A percentile compares a stretch with the other conserved stretches of the same genome.
These are phyloP conservation scores for Geotrichum reessii DNA, from an alignment of 1,139 yeast species.

Conservation along the genomic window DNA sequence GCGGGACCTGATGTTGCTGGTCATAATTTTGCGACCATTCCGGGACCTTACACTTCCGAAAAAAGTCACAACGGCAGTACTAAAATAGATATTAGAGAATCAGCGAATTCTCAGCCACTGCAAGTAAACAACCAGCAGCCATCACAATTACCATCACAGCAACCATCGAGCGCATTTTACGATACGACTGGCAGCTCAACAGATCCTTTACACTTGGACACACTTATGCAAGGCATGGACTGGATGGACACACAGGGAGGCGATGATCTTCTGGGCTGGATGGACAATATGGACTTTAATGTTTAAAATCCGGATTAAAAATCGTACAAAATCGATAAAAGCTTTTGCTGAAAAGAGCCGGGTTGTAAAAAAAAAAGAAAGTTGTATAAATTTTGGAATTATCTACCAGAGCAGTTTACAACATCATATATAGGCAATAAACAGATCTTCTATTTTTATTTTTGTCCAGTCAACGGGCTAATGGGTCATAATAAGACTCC, in stretches of 20 bases:
- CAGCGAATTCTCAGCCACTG: background rate
- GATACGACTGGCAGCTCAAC: constrained; percentile 37
- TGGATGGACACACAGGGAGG: constrained; percentile 68
- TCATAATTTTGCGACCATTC: background rate
- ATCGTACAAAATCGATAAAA: background rate
- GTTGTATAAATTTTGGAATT: no score
- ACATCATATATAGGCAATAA: no score
- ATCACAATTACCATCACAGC: background rate
- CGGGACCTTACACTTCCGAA: constrained; percentile 11
- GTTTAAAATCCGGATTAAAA: background rate
- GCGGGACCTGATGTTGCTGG: constrained; percentile 19
- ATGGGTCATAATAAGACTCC: no score
- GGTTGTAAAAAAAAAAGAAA: no score
- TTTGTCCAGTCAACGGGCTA: no score
- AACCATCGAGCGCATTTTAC: constrained; percentile 36
- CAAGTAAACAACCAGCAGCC: background rate
- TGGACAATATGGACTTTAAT: constrained; percentile 42
- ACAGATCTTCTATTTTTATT: no score
- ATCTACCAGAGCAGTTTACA: no score
- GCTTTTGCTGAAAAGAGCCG: background rate
- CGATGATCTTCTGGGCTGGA: constrained; percentile 94
- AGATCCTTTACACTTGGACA: constrained; percentile 34
- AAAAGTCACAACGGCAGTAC: background rate
- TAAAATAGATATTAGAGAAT: background rate
- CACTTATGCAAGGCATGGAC: constrained; percentile 67